These are phyloP conservation scores for Trypanosoma cruzi DNA, from an alignment of 208 protist genomes.

Conservation along the genomic window DNA sequence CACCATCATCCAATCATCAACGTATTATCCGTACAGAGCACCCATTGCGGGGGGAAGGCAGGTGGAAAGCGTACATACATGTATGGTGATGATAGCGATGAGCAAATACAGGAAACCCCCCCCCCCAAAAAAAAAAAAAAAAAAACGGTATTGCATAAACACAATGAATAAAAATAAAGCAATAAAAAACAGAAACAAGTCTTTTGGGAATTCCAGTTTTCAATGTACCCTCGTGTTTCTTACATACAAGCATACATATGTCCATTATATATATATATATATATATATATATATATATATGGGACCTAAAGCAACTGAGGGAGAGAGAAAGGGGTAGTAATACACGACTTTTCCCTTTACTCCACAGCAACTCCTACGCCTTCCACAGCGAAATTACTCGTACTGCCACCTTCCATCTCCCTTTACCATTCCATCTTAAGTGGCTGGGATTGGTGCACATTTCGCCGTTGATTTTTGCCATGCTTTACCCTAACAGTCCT, in stretches of 20 bases:
- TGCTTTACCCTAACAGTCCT: not conserved
- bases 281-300: not conserved
- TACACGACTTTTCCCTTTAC: not conserved
- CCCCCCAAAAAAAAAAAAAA: conserved; percentile 28
- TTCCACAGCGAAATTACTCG: not conserved
- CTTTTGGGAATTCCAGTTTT: no score
- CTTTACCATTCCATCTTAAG: not conserved
- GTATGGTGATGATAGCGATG: not conserved
- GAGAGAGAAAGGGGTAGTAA: conserved; percentile 14
- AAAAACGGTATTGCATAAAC: conserved; percentile 10
- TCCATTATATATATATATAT: not conserved
- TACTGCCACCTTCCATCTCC: not conserved
- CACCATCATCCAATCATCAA: not conserved
- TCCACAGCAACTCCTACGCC: not conserved
- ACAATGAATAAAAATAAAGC: conserved; percentile 11
- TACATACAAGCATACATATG: no score
- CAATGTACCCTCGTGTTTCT: no score
- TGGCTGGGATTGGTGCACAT: not conserved
- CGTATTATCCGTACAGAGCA: not conserved
- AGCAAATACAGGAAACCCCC: not conserved
- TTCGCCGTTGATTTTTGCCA: not conserved
- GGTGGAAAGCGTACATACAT: not conserved
- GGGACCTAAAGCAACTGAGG: conserved; percentile 17
- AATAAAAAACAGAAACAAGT: not conserved
- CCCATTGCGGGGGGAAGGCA: not conserved